Evolutionary conservation across 2,329 filamentous ascomycete genomes (phyloP).

Genomic region (Mycosphaerella sp.): DNA sequence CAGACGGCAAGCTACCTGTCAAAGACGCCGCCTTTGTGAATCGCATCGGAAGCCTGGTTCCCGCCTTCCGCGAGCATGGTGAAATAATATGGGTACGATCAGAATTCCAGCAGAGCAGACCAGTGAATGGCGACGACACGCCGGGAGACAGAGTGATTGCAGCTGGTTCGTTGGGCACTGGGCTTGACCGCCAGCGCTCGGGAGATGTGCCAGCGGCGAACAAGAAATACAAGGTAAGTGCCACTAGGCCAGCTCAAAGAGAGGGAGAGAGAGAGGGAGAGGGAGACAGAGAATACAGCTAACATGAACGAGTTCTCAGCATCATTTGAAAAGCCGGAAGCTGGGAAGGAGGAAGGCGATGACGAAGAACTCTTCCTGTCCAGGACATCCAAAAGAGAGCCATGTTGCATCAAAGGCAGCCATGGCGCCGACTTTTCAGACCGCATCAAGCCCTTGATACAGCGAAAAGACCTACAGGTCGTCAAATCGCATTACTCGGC

Average conservation of each 20-base stretch:
- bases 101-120: conserved; percentile 48
- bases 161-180: conserved; percentile 13
- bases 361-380: conserved; percentile 45
- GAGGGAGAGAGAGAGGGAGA: background rate
- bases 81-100: conserved; percentile 81
- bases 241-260: background rate
- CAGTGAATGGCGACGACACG: conserved; percentile 18
- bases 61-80: conserved; percentile 64
- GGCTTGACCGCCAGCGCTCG: conserved; percentile 1
- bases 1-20: conserved; percentile 61
- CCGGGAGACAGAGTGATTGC: conserved; percentile 25
- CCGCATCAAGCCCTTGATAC: conserved; percentile 44
- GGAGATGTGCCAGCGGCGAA: background rate
- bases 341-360: conserved; percentile 37
- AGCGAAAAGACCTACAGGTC: conserved; percentile 48
- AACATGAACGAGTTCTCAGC: conserved; percentile 7
- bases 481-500: conserved; percentile 83
- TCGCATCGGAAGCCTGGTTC: conserved; percentile 59
- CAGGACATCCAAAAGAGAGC: conserved; percentile 33
- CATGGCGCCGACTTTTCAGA: conserved; percentile 47
- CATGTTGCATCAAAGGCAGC: conserved; percentile 40
- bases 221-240: conserved; percentile 15
- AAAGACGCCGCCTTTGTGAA: conserved; percentile 58
- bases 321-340: conserved; percentile 11
- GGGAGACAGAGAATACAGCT: background rate